phyloP scores from a whole-genome alignment of 495 filamentous ascomycete species.

The Clohesyomyces aquaticus region DNA sequence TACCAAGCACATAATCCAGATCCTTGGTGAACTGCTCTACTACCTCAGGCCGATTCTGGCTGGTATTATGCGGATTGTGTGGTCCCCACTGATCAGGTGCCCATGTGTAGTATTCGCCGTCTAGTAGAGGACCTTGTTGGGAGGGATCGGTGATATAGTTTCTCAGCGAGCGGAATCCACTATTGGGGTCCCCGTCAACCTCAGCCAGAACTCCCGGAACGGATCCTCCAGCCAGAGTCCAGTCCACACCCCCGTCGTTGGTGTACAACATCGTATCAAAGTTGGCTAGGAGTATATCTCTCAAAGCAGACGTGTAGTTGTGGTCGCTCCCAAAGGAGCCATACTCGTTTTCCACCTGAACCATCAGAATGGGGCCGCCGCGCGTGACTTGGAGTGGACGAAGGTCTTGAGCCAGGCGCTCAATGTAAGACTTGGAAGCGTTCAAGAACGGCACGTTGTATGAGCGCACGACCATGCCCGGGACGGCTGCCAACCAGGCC shows the following conservation, averaged over 20 bases:
- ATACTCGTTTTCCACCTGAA: slow-evolving; percentile 58
- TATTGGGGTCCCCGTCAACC: slow-evolving; percentile 52
- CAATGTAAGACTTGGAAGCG: slow-evolving; percentile 47
- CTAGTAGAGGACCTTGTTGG: slow-evolving; percentile 51
- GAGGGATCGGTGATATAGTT: slow-evolving; percentile 49
- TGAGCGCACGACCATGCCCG: slow-evolving; percentile 49
- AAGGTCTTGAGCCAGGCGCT: slow-evolving; percentile 47
- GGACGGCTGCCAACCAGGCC: slow-evolving; percentile 50
- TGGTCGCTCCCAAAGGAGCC: slow-evolving; percentile 53
- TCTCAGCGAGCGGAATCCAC: slow-evolving; percentile 49
- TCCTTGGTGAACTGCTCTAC: slow-evolving; percentile 42
- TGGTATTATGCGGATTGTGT: slow-evolving; percentile 17
- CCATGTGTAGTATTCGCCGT: slow-evolving; percentile 54
- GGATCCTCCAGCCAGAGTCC: slow-evolving; percentile 50
- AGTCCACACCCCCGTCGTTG: slow-evolving; percentile 52
- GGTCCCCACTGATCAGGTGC: slow-evolving; percentile 42
- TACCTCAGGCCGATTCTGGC: slow-evolving; percentile 2
- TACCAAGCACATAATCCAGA: slow-evolving; percentile 49
- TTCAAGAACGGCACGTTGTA: slow-evolving; percentile 48
- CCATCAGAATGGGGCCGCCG: slow-evolving; percentile 54
- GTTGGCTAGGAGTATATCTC: slow-evolving; percentile 46
- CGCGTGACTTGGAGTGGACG: slow-evolving; percentile 45
- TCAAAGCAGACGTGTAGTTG: slow-evolving; percentile 46
- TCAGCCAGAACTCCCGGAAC: slow-evolving; percentile 51
- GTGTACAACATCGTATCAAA: slow-evolving; percentile 54